Base-by-base conservation (phyloP, 2,329 filamentous ascomycete genomes). In the Cordyceps cateniannulata region DNA sequence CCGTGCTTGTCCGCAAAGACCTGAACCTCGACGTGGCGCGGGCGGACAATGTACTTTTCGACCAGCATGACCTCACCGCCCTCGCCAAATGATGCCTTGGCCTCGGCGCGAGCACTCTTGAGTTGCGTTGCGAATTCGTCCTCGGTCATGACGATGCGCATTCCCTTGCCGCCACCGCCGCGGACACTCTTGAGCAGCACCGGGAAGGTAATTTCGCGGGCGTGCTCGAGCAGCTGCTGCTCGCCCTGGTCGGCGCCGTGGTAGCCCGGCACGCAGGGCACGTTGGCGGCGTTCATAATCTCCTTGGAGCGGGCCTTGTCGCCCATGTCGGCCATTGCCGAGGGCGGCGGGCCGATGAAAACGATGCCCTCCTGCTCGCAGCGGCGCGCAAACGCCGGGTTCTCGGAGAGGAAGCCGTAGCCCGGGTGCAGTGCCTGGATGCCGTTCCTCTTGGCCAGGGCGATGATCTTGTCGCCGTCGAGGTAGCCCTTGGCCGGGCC, bases 391-490 rank as follows among this genome's bases (percentile, higher is more conserved):
- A 99, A 99, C 6, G 81, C 85, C 8, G 93, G 87, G 74, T 99
- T 99, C 77, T 99, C 95, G 64, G 90, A 96, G 65, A 98, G 77
- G 70, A 96, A 99, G 48, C 95, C 95, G 77, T 99, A 99, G 25
- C 95, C 95, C 0, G 95, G 95, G 74, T 99, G 95, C 66, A 99
- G 88, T 5, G 91, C 93, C 71, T 93, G 85, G 69, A 96, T 97
- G 48, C 89, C 89, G 69, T 93, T 85, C 68, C 89, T 81, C 76
- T 93, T 92, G 16, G 93, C 95, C 62, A 96, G 85, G 29, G 85
- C 82, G 64, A 99, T 93, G 71, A 99, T 98, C 64, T 90, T 86
- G 69, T 96, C 90, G 61, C 93, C 93, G 72, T 99, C 93, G 47
- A 99, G 86, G 72, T 99, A 99, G 58, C 89, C 92, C 53, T 88